A percentile compares a stretch with the other conserved stretches of the same genome.
Evolutionary conservation across 1,284 basidiomycete genomes (phyloP).

Genomic region (Ceratorhiza oryzae-sativae): DNA sequence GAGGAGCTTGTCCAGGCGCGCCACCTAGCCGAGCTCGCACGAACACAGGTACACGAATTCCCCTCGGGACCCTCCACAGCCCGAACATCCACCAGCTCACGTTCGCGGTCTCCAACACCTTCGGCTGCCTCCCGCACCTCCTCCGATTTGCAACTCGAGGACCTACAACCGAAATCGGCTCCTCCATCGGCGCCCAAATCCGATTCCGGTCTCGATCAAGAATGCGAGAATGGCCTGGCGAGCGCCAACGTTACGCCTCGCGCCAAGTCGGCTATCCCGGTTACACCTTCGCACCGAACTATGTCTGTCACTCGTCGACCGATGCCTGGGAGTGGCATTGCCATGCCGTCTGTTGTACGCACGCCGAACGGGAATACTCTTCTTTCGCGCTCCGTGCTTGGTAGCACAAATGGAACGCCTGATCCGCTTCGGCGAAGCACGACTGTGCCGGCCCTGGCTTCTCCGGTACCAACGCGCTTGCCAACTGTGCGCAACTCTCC

Average conservation of each 20-base stretch:
- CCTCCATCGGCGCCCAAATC: not conserved
- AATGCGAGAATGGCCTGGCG: not conserved
- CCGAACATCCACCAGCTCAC: slow-evolving; percentile 22
- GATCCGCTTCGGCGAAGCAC: slow-evolving; percentile 28
- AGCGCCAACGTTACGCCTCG: slow-evolving; percentile 26
- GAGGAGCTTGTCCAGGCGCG: slow-evolving; percentile 23
- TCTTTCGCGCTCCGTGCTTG: slow-evolving; percentile 61
- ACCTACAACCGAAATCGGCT: slow-evolving; percentile 10
- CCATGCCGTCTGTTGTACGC: slow-evolving; percentile 43
- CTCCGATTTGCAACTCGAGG: slow-evolving; percentile 21
- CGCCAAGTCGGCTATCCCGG: slow-evolving; percentile 14
- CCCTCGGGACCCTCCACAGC: slow-evolving; percentile 30
- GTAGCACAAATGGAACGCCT: slow-evolving; percentile 50
- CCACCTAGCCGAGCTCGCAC: slow-evolving; percentile 22
- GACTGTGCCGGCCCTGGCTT: not conserved
- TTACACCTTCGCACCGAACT: slow-evolving; percentile 4
- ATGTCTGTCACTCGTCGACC: slow-evolving; percentile 33
- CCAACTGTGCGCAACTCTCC: slow-evolving; percentile 53
- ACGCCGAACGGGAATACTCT: slow-evolving; percentile 55
- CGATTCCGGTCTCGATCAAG: not conserved
- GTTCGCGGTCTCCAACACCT: slow-evolving; percentile 27
- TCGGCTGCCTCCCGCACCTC: slow-evolving; percentile 23
- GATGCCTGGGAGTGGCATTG: slow-evolving; percentile 13
- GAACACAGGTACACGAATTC: slow-evolving; percentile 8
- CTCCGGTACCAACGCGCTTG: slow-evolving; percentile 54